Conservation (phyloP, 108 stramenopile species). For the Nitzschia putrida region DNA sequence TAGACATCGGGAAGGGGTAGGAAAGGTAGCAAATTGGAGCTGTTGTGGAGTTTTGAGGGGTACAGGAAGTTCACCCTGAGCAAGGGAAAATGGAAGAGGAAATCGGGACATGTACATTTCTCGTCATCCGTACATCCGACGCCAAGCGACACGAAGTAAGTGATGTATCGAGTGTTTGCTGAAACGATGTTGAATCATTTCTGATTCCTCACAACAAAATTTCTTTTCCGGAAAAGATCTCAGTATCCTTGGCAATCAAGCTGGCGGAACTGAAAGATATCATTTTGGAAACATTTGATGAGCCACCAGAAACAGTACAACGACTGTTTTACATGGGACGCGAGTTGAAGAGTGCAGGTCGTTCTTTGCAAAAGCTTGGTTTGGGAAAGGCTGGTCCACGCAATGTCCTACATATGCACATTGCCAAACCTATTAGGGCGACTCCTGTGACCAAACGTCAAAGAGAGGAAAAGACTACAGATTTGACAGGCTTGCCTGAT, state of each 20-base stretch:
- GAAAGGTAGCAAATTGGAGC: too few relatives aligned
- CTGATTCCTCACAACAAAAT: neutral
- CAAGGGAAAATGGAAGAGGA: too few relatives aligned
- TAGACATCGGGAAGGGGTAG: too few relatives aligned
- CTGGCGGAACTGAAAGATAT: conserved; percentile 21
- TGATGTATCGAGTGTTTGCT: neutral
- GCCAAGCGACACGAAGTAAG: conserved; percentile 26
- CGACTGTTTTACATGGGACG: conserved; percentile 77
- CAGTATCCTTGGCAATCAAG: conserved; percentile 14
- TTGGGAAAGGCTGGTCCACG: conserved; percentile 31
- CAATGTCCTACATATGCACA: conserved; percentile 31
- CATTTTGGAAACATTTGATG: conserved; percentile 17
- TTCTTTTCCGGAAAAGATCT: conserved; percentile 4
- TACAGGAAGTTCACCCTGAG: too few relatives aligned
- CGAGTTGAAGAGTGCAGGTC: conserved; percentile 69
- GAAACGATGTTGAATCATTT: neutral
- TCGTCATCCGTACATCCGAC: conserved; percentile 31
- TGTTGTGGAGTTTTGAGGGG: too few relatives aligned
- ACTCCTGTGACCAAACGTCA: conserved; percentile 2
- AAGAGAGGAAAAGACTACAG: neutral
- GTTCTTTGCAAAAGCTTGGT: conserved; percentile 55
- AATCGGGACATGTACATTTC: conserved; percentile 7
- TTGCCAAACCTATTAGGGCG: neutral
- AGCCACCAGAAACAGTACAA: conserved; percentile 37
- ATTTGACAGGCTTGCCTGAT: neutral